Evolutionary conservation across 2,329 filamentous ascomycete genomes (phyloP).

Genomic region (Calonectria honghensis): DNA sequence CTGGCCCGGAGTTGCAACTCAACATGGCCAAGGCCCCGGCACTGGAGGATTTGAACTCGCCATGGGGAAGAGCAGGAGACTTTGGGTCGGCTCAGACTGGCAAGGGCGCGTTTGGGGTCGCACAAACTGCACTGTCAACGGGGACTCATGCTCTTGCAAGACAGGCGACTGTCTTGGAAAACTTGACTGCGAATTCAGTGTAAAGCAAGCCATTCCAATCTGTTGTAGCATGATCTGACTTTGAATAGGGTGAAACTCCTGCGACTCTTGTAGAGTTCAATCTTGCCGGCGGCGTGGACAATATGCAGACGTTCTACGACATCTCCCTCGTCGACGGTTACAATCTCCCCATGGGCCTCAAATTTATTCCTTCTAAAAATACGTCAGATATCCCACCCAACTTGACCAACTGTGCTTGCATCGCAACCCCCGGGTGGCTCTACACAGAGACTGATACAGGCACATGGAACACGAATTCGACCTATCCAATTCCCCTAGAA

Average conservation of each 20-base stretch:
- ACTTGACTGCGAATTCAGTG: conserved; percentile 81
- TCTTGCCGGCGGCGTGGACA: conserved; percentile 77
- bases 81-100: conserved; percentile 84
- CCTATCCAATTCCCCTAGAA: conserved; percentile 82
- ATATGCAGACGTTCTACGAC: conserved; percentile 85
- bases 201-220: conserved; percentile 63
- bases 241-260: conserved; percentile 79
- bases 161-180: conserved; percentile 86
- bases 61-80: conserved; percentile 73
- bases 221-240: conserved; percentile 30
- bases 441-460: conserved; percentile 73
- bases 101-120: conserved; percentile 88
- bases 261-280: conserved; percentile 89
- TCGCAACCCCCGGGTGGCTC: conserved; percentile 80
- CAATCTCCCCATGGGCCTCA: conserved; percentile 82
- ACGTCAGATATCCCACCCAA: conserved; percentile 82
- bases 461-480: conserved; percentile 76
- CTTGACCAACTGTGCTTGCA: conserved; percentile 84
- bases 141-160: conserved; percentile 79
- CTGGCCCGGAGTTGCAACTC: conserved; percentile 85
- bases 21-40: conserved; percentile 80
- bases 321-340: conserved; percentile 91
- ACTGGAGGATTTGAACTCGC: conserved; percentile 81
- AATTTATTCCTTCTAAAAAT: conserved; percentile 77
- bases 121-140: conserved; percentile 87